Conservation (phyloP, 2,329 filamentous ascomycete genomes). For the Penicillium concentricum region DNA sequence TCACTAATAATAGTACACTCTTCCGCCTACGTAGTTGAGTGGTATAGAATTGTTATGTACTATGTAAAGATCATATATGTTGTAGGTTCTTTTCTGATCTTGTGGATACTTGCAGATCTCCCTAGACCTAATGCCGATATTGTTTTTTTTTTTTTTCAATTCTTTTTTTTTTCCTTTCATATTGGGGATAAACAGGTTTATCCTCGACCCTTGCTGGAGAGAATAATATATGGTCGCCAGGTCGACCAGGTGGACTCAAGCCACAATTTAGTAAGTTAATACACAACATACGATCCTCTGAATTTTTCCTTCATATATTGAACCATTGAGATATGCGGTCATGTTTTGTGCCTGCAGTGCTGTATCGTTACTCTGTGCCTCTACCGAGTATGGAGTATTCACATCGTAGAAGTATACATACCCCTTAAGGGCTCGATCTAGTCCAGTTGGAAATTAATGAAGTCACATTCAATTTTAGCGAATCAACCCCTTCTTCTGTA, state of each 20-base stretch:
- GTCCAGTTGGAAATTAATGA: not conserved
- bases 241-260: constrained; percentile 2
- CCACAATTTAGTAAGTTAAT: not conserved
- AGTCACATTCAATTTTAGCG: not conserved
- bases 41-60: too few relatives aligned
- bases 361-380: not conserved
- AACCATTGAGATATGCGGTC: not conserved
- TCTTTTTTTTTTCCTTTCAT: not conserved
- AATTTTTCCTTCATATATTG: not conserved
- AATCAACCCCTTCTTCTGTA: not conserved
- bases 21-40: not conserved
- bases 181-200: not conserved
- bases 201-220: not conserved
- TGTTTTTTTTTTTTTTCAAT: not conserved
- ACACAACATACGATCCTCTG: not conserved
- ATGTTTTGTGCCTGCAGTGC: not conserved
- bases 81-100: not conserved
- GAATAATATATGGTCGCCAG: constrained; percentile 3
- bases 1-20: constrained; percentile 1
- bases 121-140: not conserved
- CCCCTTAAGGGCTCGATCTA: not conserved
- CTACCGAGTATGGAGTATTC: not conserved
- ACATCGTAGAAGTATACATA: not conserved
- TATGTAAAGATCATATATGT: not conserved
- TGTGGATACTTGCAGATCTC: not conserved